These are phyloP conservation scores for Leccinum subgranulosum DNA, from an alignment of 768 basidiomycete genomes.

Conservation along the genomic window DNA sequence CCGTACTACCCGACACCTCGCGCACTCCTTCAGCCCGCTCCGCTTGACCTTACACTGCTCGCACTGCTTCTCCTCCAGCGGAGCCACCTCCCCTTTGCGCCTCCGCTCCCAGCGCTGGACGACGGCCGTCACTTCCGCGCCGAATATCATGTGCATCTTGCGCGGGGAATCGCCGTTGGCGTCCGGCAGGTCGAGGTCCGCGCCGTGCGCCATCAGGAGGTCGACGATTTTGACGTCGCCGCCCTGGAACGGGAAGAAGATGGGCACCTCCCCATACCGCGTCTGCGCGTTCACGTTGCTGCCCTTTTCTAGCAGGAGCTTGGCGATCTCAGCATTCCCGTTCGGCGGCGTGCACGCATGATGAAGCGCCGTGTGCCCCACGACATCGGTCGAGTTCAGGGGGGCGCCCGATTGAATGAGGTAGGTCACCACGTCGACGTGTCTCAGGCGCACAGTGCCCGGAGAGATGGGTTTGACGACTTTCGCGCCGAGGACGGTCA, in stretches of 20 bases:
- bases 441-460: constrained; percentile 12
- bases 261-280: constrained; percentile 45
- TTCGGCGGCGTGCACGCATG: constrained; percentile 36
- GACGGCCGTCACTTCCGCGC: constrained; percentile 43
- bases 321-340: constrained; percentile 31
- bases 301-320: constrained; percentile 41
- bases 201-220: constrained; percentile 47
- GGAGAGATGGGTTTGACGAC: constrained; percentile 23
- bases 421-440: constrained; percentile 37
- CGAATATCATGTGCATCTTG: constrained; percentile 32
- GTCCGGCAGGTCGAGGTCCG: constrained; percentile 40
- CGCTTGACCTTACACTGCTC: constrained; percentile 33
- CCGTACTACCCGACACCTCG: constrained; percentile 41
- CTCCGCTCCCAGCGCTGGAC: constrained; percentile 47
- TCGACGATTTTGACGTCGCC: constrained; percentile 36
- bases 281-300: constrained; percentile 50
- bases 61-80: constrained; percentile 43
- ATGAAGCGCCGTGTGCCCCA: constrained; percentile 48
- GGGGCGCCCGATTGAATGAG: constrained; percentile 43
- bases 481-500: constrained; percentile 41
- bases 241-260: constrained; percentile 35
- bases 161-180: constrained; percentile 38
- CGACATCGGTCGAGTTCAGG: constrained; percentile 42
- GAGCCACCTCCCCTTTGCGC: constrained; percentile 41
- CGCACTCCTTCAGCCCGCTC: constrained; percentile 40